Base-by-base conservation (phyloP, 805 yeast genomes). In the Kurtzmaniella fragi region DNA sequence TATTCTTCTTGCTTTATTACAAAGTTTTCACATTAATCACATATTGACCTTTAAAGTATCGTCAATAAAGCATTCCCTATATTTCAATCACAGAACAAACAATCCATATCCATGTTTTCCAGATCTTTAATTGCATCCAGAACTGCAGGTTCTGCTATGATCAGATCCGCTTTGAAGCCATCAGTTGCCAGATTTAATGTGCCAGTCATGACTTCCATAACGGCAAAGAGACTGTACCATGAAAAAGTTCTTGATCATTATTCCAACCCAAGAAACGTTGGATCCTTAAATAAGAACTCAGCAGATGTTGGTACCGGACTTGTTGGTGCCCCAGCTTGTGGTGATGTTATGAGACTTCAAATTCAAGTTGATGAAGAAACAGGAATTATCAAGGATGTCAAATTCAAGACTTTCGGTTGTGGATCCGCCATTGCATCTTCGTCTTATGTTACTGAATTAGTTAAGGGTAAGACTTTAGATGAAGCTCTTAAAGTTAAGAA, bases 241-340 rank as follows among this genome's bases (percentile, higher is more conserved):
- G 89, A 88, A 45, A 89, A 88, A 60, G 97, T 91, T 39, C 82
- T 91, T 52, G 98, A 93, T 59, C 99, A 93, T 61, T 93, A 93
- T 65, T 81, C 86, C 55, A 90, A 91, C 68, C 99, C 99, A 44
- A 78, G 99, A 64, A 93, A 93, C 58, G 98, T 93, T 20, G 99
- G 99, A 13, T 77, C 96, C 5, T 67, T 93, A 62, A 88, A 90
- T 65, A 89, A 90, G 64, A 73, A 71, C 39, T 75, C 78, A 42
- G 55, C 66, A 13, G 77, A 80, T 49, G 97, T 93, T 10, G 99
- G 99, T 32, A 93, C 98, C 1, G 99, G 99, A 1, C 74, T 93
- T 33, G 99, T 93, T 12, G 99, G 99, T 41, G 98, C 99, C 0
- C 98, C 99, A 40, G 99, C 99, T 0, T 93, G 99, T 69, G 99